These are phyloP conservation scores for Solanum etuberosum DNA, from an alignment of 257 asterid species.

Conservation along the genomic window DNA sequence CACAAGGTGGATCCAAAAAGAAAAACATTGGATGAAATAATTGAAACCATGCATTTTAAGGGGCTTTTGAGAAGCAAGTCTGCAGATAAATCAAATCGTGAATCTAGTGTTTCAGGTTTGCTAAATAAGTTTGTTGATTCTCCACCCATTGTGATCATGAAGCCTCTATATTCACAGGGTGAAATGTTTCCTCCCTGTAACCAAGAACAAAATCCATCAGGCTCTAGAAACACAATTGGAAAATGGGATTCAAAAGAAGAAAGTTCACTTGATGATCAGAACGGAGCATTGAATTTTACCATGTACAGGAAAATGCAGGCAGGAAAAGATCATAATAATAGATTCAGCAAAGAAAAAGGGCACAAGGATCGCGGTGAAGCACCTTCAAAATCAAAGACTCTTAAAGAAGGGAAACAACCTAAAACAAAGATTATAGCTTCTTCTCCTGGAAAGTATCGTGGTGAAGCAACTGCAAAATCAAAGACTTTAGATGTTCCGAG, in stretches of 20 bases:
- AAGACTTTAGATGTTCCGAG: neutral
- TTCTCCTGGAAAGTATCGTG: neutral
- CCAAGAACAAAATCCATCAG: neutral
- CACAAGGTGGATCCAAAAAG: slow-evolving; percentile 24
- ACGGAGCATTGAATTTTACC: neutral
- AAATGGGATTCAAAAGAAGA: neutral
- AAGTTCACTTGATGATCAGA: neutral
- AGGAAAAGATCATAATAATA: neutral
- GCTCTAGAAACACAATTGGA: neutral
- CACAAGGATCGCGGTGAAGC: neutral
- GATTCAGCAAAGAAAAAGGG: neutral
- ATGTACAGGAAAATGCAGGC: neutral
- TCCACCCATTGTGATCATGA: slow-evolving; percentile 24
- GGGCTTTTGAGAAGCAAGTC: slow-evolving; percentile 35
- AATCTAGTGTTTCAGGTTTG: slow-evolving; percentile 9
- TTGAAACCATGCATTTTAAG: slow-evolving; percentile 39
- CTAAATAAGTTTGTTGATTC: slow-evolving; percentile 10
- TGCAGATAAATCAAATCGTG: slow-evolving; percentile 8
- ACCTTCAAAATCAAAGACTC: neutral
- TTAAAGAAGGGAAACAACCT: neutral
- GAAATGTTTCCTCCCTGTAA: neutral
- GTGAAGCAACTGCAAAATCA: neutral
- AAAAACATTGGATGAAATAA: slow-evolving; percentile 34
- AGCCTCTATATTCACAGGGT: neutral
- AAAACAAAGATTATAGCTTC: neutral